These are phyloP conservation scores for Diatrype stigma DNA, from an alignment of 2,329 filamentous ascomycete species.

Conservation along the genomic window DNA sequence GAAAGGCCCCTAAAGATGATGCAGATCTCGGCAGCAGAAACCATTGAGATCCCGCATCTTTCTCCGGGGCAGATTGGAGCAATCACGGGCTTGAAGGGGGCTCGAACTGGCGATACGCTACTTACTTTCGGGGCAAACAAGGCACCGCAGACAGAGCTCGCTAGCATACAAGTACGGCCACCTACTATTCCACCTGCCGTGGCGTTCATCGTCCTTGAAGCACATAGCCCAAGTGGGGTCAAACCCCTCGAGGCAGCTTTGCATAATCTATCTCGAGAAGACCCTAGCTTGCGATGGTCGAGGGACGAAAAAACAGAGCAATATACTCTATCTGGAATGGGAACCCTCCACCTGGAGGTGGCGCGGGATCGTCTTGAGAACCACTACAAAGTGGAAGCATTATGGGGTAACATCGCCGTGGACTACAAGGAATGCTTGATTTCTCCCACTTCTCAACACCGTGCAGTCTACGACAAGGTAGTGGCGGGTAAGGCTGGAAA, in stretches of 20 bases:
- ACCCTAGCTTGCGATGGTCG: constrained; percentile 83
- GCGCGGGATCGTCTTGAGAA: constrained; percentile 82
- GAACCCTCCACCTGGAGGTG: constrained; percentile 91
- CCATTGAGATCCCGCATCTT: constrained; percentile 78
- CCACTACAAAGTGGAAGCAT: constrained; percentile 80
- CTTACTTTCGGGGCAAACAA: constrained; percentile 64
- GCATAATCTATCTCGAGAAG: constrained; percentile 77
- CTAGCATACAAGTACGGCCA: constrained; percentile 76
- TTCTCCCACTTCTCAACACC: constrained; percentile 50
- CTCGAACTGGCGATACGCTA: constrained; percentile 91
- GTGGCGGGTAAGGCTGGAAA: constrained; percentile 77
- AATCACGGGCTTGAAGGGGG: constrained; percentile 81
- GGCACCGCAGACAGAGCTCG: constrained; percentile 63
- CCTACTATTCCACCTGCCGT: constrained; percentile 90
- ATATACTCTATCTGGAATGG: constrained; percentile 93
- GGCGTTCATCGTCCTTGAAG: constrained; percentile 93
- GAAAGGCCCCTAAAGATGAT: constrained; percentile 78
- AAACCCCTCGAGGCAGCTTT: constrained; percentile 75
- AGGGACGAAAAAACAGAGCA: constrained; percentile 88
- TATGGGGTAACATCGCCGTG: constrained; percentile 90
- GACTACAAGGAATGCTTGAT: constrained; percentile 86
- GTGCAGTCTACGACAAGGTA: constrained; percentile 68
- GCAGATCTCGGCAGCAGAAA: constrained; percentile 85
- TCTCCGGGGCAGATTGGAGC: constrained; percentile 89
- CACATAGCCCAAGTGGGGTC: constrained; percentile 69